A percentile compares a stretch with the other conserved stretches of the same genome.
phyloP scores from a whole-genome alignment of 2,329 filamentous ascomycete species.

The Daldinia sp. region DNA sequence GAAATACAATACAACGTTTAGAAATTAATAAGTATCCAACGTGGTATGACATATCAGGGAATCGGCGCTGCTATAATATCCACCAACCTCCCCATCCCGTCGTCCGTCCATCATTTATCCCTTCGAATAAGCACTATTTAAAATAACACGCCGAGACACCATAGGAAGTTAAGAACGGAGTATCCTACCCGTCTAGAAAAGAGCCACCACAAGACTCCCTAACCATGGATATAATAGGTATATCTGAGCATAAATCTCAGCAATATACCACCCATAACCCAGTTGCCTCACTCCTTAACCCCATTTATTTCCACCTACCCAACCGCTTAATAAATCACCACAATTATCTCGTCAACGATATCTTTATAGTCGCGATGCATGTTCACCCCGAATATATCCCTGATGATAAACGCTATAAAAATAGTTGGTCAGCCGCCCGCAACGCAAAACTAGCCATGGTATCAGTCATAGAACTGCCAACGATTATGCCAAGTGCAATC shows the following conservation, averaged over 20 bases:
- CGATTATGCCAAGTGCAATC: background rate
- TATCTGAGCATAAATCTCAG: background rate
- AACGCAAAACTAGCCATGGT: background rate
- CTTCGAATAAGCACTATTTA: background rate
- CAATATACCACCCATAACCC: constrained; percentile 1
- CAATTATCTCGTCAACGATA: constrained; percentile 18
- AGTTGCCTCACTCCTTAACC: constrained; percentile 26
- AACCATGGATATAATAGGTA: constrained; percentile 9
- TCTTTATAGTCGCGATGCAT: constrained; percentile 8
- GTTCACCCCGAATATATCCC: constrained; percentile 17
- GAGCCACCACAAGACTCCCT: background rate
- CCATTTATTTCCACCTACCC: constrained; percentile 29
- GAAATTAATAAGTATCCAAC: background rate
- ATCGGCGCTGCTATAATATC: background rate
- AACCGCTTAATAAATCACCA: constrained; percentile 20
- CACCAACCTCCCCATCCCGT: background rate
- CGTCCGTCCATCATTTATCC: constrained; percentile 1
- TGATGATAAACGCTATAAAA: constrained; percentile 13
- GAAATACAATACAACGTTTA: background rate
- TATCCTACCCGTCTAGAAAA: constrained; percentile 1
- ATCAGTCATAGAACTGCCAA: background rate
- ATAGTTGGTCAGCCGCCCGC: background rate
- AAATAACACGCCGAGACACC: background rate
- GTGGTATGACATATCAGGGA: background rate
- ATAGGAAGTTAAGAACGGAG: background rate